Percentiles rank a stretch among this genome's conserved stretches.
These are phyloP conservation scores for Tylopilus sp. DNA, from an alignment of 768 basidiomycete genomes.

Conservation along the genomic window DNA sequence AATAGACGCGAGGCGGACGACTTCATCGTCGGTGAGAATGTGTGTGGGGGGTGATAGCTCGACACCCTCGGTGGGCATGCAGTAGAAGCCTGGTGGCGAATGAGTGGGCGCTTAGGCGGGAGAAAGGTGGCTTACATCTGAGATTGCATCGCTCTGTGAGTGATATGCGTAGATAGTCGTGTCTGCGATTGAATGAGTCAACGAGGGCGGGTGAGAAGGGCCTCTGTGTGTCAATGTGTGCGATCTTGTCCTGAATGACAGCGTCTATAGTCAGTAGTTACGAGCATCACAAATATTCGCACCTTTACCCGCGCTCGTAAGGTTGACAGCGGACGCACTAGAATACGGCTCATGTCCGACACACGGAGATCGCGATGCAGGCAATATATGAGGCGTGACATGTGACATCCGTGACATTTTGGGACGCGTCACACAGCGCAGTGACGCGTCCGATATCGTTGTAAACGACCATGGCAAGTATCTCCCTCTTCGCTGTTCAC, in stretches of 20 bases:
- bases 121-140: conserved; percentile 51
- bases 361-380: no score
- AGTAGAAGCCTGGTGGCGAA: conserved; percentile 69
- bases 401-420: conserved; percentile 7
- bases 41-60: conserved; percentile 66
- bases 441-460: conserved; percentile 21
- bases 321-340: conserved; percentile 11
- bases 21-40: conserved; percentile 72
- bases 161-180: conserved; percentile 87
- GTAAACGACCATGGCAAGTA: conserved; percentile 23
- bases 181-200: conserved; percentile 65
- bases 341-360: conserved; percentile 8
- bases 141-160: conserved; percentile 87
- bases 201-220: conserved; percentile 53
- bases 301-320: conserved; percentile 25
- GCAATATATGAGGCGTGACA: not conserved
- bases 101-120: not conserved
- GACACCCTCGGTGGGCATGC: conserved; percentile 83
- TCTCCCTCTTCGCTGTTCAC: not conserved
- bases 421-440: conserved; percentile 22
- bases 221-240: conserved; percentile 44
- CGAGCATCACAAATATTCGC: not conserved
- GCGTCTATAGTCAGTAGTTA: not conserved
- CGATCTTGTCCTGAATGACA: conserved; percentile 49
- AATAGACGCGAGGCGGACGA: conserved; percentile 66